Evolutionary conservation across 176 grass and related monocot genomes (phyloP), one percentile per base, ranked within the genome.

Genomic region (Oropetium thomaeum): DNA sequence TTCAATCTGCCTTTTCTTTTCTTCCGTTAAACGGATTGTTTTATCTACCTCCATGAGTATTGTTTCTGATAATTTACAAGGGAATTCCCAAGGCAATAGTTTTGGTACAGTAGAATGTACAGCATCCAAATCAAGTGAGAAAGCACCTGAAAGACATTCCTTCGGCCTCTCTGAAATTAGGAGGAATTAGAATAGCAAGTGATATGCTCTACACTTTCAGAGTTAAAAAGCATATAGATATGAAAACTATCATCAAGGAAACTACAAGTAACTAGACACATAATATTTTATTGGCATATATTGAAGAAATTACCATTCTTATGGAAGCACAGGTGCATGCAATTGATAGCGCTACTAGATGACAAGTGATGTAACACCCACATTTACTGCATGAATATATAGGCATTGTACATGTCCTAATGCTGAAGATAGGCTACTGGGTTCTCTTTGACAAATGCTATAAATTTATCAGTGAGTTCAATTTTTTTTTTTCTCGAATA

Each of bases 1-100:
- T 76, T 92, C 84, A 71, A 83, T 62, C 65, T 77, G 68, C 54
- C 62, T 81, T 85, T 73, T 70, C 54, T 86, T 82, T 58, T 91
- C 74, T 88, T 92, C 86, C 68, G 90, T 74, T 62, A 73, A 83
- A 76, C 65, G 60, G n/a, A 98, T 89, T 76, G 86, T 86, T 86
- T 89, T 88, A 19, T 82, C 84, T 71, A 98, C 75, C 74, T 98
- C 95, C 30, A 77, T 80, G 30, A 11, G 77, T 58, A 94, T 54
- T 79, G 79, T 88, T 81, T 92, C 89, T 84, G 95, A 92, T 75
- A 98, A 72, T 65, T 98, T 88, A 91, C 86, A 94, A 37, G 70
- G 86, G 19, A 98, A 98, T 19, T 69, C 83, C 87, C 82, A 89
- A 26, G 83, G 88, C 75, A 94, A 45, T 69, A 87, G 37, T 79